These are phyloP conservation scores for Chytridium lagenaria DNA, from an alignment of 371 early-diverging fungal genomes.

Conservation along the genomic window DNA sequence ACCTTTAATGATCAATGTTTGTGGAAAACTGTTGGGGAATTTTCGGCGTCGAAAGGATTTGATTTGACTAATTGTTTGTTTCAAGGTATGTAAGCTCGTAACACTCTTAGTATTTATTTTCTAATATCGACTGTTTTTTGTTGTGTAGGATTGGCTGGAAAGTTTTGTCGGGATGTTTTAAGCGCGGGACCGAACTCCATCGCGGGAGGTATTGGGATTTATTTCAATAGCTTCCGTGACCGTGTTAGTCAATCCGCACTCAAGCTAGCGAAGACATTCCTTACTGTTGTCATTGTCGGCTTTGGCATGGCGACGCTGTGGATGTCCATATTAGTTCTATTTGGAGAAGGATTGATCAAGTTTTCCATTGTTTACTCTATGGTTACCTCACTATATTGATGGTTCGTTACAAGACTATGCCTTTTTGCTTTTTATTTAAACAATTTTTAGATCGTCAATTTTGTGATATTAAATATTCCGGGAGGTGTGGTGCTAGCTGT, in stretches of 20 bases:
- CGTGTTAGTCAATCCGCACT: constrained; percentile 17
- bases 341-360: constrained; percentile 34
- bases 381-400: constrained; percentile 21
- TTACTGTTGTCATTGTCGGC: constrained; percentile 18
- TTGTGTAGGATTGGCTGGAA: constrained; percentile 17
- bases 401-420: too few species aligned
- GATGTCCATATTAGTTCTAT: constrained; percentile 27
- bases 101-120: too few species aligned
- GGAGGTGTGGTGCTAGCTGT: constrained; percentile 26
- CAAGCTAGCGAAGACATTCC: constrained; percentile 23
- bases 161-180: constrained; percentile 31
- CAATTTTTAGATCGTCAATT: constrained; percentile 28
- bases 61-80: constrained; percentile 28
- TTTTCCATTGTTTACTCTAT: constrained; percentile 21
- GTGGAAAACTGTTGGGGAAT: constrained; percentile 28
- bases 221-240: constrained; percentile 28
- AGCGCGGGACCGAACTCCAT: constrained; percentile 19
- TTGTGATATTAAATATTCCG: constrained; percentile 33
- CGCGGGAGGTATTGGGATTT: constrained; percentile 18
- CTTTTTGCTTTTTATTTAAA: neutral
- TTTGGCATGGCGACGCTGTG: constrained; percentile 29
- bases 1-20: constrained; percentile 23
- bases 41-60: constrained; percentile 22
- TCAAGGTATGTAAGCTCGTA: constrained; percentile 6
- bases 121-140: neutral